phyloP scores from a whole-genome alignment of 164 flowering plant genomes.

The Echeveria elegans region DNA sequence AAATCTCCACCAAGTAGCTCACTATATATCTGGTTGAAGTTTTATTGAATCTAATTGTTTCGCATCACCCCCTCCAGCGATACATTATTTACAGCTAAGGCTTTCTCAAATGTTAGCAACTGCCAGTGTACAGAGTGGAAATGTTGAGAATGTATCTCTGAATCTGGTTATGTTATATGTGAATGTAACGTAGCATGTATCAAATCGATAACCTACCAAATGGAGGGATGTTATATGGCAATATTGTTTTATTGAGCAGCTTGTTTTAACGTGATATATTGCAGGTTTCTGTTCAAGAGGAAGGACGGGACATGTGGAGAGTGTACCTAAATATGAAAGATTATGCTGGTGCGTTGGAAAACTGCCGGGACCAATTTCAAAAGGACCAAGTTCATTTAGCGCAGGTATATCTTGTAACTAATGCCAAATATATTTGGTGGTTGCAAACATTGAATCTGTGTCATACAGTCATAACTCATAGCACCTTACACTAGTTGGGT shows the following conservation, averaged over 20 bases:
- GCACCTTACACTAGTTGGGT: too few species aligned
- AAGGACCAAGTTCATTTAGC: constrained; percentile 88
- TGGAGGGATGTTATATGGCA: not conserved
- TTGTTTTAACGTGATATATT: constrained; percentile 12
- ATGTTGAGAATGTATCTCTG: not conserved
- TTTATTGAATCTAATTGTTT: not conserved
- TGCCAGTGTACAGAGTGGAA: not conserved
- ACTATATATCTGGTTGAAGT: not conserved
- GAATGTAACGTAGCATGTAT: not conserved
- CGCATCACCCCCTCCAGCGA: not conserved
- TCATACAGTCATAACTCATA: not conserved
- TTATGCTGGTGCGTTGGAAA: constrained; percentile 78
- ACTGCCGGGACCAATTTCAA: constrained; percentile 83
- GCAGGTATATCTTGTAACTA: constrained; percentile 40
- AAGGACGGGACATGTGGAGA: constrained; percentile 99
- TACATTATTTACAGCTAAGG: not conserved
- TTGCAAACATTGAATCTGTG: not conserved
- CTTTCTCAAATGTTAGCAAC: not conserved
- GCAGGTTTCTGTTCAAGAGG: constrained; percentile 94
- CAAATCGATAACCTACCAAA: not conserved
- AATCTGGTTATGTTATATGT: not conserved
- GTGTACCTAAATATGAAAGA: constrained; percentile 88
- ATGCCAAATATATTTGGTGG: not conserved
- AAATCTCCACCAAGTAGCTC: not conserved
- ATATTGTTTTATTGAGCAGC: not conserved